Percentiles rank a stretch among this genome's conserved stretches.
phyloP scores from a whole-genome alignment of 179 eudicot genomes.

The Beta lomatogona region DNA sequence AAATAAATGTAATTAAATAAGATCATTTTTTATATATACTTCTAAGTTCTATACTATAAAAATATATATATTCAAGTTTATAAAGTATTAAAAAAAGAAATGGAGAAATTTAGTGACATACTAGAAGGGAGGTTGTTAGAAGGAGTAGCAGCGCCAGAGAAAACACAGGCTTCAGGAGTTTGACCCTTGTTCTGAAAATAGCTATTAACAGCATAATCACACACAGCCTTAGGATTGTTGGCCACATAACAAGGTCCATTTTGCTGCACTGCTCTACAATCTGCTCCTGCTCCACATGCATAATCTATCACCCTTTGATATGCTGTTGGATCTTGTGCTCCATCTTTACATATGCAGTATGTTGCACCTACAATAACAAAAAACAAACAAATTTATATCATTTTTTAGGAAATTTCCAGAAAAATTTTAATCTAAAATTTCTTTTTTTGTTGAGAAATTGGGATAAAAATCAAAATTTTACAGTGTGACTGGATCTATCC shows the following conservation, averaged over 20 bases:
- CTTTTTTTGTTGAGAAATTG: neutral
- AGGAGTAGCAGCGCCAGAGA: slow-evolving; percentile 58
- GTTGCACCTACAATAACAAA: slow-evolving; percentile 44
- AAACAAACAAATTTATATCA: neutral
- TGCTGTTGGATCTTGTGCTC: slow-evolving; percentile 38
- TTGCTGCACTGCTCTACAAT: slow-evolving; percentile 48
- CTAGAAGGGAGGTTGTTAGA: slow-evolving; percentile 42
- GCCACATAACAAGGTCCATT: slow-evolving; percentile 68
- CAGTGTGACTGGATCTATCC: neutral
- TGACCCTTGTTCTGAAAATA: slow-evolving; percentile 66
- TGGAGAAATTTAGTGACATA: slow-evolving; percentile 25
- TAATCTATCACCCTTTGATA: slow-evolving; percentile 70
- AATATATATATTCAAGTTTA: too few species aligned
- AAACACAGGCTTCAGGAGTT: slow-evolving; percentile 56
- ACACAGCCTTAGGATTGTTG: slow-evolving; percentile 60
- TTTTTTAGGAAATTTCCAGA: neutral
- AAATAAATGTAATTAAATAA: too few species aligned
- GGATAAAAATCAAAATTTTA: neutral
- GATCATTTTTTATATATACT: too few species aligned
- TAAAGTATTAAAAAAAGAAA: neutral
- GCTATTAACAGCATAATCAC: slow-evolving; percentile 85
- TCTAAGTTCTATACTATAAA: too few species aligned
- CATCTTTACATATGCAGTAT: slow-evolving; percentile 70
- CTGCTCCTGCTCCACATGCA: slow-evolving; percentile 84
- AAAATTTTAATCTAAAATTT: neutral